Evolutionary conservation across 768 basidiomycete genomes (phyloP), one percentile per base, ranked within the genome.

Genomic region (Pleurotus tuoliensis): DNA sequence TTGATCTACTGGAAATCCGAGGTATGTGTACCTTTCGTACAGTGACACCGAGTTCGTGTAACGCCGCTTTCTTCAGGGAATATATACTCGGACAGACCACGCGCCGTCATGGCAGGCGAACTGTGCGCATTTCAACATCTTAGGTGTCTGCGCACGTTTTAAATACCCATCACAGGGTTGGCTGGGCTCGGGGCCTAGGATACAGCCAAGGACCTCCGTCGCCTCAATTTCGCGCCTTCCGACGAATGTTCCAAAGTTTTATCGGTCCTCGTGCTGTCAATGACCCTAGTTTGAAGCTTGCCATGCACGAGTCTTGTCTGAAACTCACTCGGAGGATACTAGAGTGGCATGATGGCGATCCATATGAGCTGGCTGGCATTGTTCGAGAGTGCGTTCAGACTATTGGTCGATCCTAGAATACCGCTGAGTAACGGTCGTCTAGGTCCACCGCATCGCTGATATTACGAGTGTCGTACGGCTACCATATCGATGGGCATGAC

Each of bases 381-480:
- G 52, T 45, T 15, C 16, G 52, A 45, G 39, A 41, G 52, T 54
- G 18, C 12, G 52, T 52, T 27, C 8, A n/a, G 20, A 8, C 18
- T n/a, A 24, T 40, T 15, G 34, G 22, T 52, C 38, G 15, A 13
- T 52, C 12, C 16, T 38, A 2, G 30, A 15, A 16, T 34, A 20
- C 12, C 12, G n/a, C 15, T 30, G 30, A 30, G 7, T 8, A 9
- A 2, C 30, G 20, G n/a, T 9, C 16, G 18, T 40, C 18, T 41
- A 65, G 64, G 5, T 62, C 59, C 37, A 67, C 63, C 8, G 66
- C 67, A 4, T 61, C 66, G 3, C 50, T 65, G 24, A 64, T 67
- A 41, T 61, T 67, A 8, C 48, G 53, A 1, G 50, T 69, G 5
- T 47, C 67, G 8, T 69, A 69, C 34, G 68, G 68, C 6, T 69